Conservation (phyloP, 2,329 filamentous ascomycete genomes). For the Pestalotiopsis sp. region DNA sequence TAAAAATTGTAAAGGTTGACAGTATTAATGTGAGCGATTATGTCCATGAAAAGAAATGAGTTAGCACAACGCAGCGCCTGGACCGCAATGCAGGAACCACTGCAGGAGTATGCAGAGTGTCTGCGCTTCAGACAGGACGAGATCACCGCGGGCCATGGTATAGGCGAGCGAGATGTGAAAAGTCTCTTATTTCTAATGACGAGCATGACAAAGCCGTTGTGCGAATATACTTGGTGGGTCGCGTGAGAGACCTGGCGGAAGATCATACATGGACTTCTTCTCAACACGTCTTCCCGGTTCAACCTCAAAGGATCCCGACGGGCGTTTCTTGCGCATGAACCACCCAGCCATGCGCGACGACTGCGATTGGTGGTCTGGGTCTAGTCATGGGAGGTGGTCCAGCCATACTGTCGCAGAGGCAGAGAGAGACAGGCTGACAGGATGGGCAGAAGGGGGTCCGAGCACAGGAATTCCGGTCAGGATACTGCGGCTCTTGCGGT, state of each 20-base stretch:
- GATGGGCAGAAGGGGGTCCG: neutral
- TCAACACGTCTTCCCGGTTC: constrained; percentile 5
- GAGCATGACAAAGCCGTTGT: neutral
- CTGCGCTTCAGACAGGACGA: constrained; percentile 4
- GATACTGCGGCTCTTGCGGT: neutral
- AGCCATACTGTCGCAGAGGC: neutral
- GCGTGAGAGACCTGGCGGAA: neutral
- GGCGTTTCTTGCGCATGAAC: neutral
- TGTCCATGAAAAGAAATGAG: neutral
- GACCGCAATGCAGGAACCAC: neutral
- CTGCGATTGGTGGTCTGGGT: neutral
- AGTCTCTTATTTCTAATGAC: neutral
- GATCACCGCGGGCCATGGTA: neutral
- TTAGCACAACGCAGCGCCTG: neutral
- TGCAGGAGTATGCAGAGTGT: neutral
- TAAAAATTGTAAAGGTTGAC: neutral
- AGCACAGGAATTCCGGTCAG: neutral
- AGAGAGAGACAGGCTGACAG: neutral
- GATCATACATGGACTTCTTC: constrained; percentile 3
- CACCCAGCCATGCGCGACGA: neutral
- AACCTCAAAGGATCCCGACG: neutral
- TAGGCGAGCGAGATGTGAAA: neutral
- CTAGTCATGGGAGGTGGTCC: neutral
- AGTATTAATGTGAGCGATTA: neutral
- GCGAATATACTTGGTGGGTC: neutral